These are phyloP conservation scores for Heteromeles arbutifolia DNA, from an alignment of 306 rosid genomes.

Conservation along the genomic window DNA sequence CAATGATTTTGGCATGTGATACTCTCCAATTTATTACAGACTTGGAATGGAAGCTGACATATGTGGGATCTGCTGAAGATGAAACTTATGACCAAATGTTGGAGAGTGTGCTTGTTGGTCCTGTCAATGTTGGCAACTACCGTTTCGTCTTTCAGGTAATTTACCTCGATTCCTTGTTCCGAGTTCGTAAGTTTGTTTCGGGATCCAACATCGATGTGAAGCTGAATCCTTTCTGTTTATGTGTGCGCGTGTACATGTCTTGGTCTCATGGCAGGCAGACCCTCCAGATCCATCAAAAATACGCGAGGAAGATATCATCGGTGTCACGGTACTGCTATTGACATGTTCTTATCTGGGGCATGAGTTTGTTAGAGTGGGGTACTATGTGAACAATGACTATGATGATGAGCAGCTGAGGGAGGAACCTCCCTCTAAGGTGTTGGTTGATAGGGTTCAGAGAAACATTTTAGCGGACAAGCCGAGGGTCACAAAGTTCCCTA, in stretches of 20 bases:
- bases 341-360: constrained; percentile 90
- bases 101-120: constrained; percentile 93
- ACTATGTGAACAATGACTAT: constrained; percentile 91
- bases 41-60: constrained; percentile 91
- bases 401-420: constrained; percentile 88
- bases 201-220: not conserved
- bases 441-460: constrained; percentile 69
- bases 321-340: constrained; percentile 72
- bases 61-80: constrained; percentile 93
- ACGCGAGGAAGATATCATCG: constrained; percentile 87
- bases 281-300: constrained; percentile 91
- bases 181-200: not conserved
- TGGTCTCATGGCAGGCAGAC: constrained; percentile 55
- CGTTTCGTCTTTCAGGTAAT: constrained; percentile 84
- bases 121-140: constrained; percentile 87
- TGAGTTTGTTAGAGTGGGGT: constrained; percentile 83
- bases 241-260: not conserved
- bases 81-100: constrained; percentile 83
- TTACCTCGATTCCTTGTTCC: not conserved
- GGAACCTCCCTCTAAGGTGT: constrained; percentile 79
- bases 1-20: not conserved
- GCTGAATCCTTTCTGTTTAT: not conserved
- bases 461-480: constrained; percentile 92
- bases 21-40: constrained; percentile 28
- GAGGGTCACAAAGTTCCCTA: constrained; percentile 85